phyloP scores from a whole-genome alignment of 2,329 filamentous ascomycete species.

The Colletotrichum destructivum region DNA sequence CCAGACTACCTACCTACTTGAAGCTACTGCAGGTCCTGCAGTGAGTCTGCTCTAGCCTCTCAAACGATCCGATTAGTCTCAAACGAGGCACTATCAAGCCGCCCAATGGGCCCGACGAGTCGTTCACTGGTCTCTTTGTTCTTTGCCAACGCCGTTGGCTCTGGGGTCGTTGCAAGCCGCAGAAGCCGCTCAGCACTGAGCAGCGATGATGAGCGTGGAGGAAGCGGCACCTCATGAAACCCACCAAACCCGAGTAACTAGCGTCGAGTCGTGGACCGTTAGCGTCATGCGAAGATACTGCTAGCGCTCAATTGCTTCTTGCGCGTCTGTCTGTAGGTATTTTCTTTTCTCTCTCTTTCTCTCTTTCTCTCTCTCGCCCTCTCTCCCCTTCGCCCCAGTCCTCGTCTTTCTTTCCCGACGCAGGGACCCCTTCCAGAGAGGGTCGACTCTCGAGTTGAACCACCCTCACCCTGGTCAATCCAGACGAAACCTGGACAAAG shows the following conservation, averaged over 20 bases:
- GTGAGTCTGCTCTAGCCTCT: neutral
- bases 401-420: neutral
- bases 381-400: neutral
- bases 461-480: neutral
- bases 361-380: neutral
- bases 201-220: neutral
- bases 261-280: neutral
- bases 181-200: neutral
- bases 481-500: neutral
- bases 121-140: neutral
- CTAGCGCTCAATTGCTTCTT: constrained; percentile 1
- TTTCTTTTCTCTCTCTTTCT: neutral
- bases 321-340: neutral
- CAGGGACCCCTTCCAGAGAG: constrained; percentile 16
- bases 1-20: neutral
- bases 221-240: neutral
- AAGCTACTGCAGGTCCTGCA: constrained; percentile 18
- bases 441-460: neutral
- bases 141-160: constrained; percentile 11
- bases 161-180: neutral
- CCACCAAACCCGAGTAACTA: neutral
- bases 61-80: constrained; percentile 18
- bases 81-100: neutral
- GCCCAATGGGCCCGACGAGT: constrained; percentile 4
- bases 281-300: neutral